Base-by-base conservation (phyloP, 2,329 filamentous ascomycete genomes). In the Chaetomium sp. region DNA sequence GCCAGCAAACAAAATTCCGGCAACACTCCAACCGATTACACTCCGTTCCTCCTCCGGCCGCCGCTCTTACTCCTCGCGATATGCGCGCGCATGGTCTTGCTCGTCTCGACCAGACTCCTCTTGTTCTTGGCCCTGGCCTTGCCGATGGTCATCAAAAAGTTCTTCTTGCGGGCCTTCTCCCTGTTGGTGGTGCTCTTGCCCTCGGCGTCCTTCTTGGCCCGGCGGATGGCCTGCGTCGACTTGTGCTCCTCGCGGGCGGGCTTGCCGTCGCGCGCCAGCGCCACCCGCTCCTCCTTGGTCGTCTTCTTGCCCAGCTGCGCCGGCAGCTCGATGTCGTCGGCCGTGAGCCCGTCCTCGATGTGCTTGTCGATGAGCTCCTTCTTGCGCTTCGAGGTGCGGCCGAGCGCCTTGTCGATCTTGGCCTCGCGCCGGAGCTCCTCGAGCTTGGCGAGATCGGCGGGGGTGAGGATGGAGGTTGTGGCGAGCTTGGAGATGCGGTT, bases 141-240 rank as follows among this genome's bases (percentile, higher is more conserved):
- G 65, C 94, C 92, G 66, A 99, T 80, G 47, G 94, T 98, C 95
- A 99, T 99, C 73, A 99, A 76, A 79, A 99, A 96, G 78, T 99
- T 99, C 90, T 99, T 99, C 85, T 92, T 92, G 71, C 94, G 84
- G 50, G 91, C 87, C 86, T 99, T 99, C 82, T 99, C 95, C 81
- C 91, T 91, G 80, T 99, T 99, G 70, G 94, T 98, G 45, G 92
- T 93, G 76, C 91, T 96, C 87, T 98, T 98, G 73, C 95, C 95
- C 79, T 93, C 87, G 1, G 87, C 84, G 72, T 89, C 87, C 85
- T 96, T 96, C 83, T 93, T 92, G 76, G 92, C 87, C 83, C 92
- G 92, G 73, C 91, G 85, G 75, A 91, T 88, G 19, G 93, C 93
- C 69, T 92, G 88, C 61, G 91, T 95, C 68, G 87, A 91, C 81